Percentiles rank a stretch among this genome's conserved stretches.
Evolutionary conservation across 495 filamentous ascomycete species (phyloP).

Genomic region (Penicillium herquei): DNA sequence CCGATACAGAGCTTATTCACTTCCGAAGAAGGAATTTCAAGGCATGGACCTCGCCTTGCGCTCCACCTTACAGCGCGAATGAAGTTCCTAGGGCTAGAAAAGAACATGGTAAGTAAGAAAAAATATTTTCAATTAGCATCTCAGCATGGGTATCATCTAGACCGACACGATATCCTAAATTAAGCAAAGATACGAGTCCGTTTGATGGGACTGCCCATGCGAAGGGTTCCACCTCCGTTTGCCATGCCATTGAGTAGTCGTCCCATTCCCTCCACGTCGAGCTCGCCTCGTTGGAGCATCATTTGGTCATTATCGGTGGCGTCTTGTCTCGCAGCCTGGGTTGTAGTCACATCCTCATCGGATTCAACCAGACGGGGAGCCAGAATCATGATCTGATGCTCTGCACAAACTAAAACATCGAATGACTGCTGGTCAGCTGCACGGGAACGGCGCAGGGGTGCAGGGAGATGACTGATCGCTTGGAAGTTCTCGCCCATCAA

Average conservation of each 20-base stretch:
- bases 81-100: not conserved
- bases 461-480: constrained; percentile 55
- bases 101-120: constrained; percentile 7
- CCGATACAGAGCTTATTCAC: constrained; percentile 59
- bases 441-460: constrained; percentile 28
- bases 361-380: constrained; percentile 41
- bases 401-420: constrained; percentile 63
- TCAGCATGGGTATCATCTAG: constrained; percentile 32
- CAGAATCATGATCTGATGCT: constrained; percentile 61
- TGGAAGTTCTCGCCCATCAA: constrained; percentile 66
- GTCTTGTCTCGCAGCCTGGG: constrained; percentile 18
- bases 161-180: constrained; percentile 17
- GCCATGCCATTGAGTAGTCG: constrained; percentile 49
- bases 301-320: constrained; percentile 39
- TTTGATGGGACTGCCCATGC: constrained; percentile 42
- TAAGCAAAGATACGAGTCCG: constrained; percentile 41
- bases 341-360: constrained; percentile 8
- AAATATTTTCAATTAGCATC: constrained; percentile 8
- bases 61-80: constrained; percentile 58
- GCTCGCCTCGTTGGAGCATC: constrained; percentile 43
- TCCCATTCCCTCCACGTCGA: constrained; percentile 55
- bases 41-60: constrained; percentile 55
- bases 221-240: constrained; percentile 26
- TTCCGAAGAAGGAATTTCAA: constrained; percentile 45
- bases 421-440: constrained; percentile 45